Conservation (phyloP, 208 protist genomes). For the Leishmania amazonensis region DNA sequence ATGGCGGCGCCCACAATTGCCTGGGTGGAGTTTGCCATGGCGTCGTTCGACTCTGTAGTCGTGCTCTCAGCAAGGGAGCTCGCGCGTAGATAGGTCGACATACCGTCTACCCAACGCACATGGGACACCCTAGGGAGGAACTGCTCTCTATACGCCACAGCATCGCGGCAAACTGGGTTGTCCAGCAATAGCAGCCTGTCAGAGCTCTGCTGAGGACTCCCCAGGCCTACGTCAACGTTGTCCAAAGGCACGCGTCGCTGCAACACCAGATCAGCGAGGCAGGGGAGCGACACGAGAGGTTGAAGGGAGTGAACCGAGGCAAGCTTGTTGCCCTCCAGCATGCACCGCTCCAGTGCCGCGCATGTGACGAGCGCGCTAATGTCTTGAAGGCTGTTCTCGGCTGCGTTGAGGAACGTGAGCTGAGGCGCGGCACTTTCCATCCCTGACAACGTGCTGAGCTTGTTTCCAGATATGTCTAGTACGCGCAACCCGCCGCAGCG, state of each 20-base stretch:
- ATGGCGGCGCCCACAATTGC: background rate
- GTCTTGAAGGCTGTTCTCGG: slow-evolving; percentile 66
- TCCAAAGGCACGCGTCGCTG: slow-evolving; percentile 45
- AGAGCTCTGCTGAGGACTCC: background rate
- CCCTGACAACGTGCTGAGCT: slow-evolving; percentile 53
- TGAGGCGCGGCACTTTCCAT: slow-evolving; percentile 46
- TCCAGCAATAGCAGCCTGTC: slow-evolving; percentile 53
- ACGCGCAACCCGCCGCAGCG: slow-evolving; percentile 46
- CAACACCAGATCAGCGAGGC: slow-evolving; percentile 49
- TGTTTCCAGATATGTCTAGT: slow-evolving; percentile 73
- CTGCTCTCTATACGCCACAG: slow-evolving; percentile 31
- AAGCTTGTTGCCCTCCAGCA: slow-evolving; percentile 75
- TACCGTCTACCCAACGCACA: slow-evolving; percentile 70
- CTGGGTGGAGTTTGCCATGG: background rate
- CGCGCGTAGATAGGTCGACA: slow-evolving; percentile 5
- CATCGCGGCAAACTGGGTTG: slow-evolving; percentile 73
- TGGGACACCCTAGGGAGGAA: slow-evolving; percentile 31
- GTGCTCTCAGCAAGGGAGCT: background rate
- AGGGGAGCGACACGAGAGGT: slow-evolving; percentile 44
- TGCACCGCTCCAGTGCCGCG: slow-evolving; percentile 34
- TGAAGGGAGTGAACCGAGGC: slow-evolving; percentile 28
- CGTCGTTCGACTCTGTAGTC: background rate
- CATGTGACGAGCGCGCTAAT: slow-evolving; percentile 42
- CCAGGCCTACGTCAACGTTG: slow-evolving; percentile 1
- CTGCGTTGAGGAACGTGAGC: slow-evolving; percentile 62